Evolutionary conservation across 1,284 basidiomycete species (phyloP), one percentile per base, ranked within the genome.

Genomic region (Trichosporon coremiiforme): DNA sequence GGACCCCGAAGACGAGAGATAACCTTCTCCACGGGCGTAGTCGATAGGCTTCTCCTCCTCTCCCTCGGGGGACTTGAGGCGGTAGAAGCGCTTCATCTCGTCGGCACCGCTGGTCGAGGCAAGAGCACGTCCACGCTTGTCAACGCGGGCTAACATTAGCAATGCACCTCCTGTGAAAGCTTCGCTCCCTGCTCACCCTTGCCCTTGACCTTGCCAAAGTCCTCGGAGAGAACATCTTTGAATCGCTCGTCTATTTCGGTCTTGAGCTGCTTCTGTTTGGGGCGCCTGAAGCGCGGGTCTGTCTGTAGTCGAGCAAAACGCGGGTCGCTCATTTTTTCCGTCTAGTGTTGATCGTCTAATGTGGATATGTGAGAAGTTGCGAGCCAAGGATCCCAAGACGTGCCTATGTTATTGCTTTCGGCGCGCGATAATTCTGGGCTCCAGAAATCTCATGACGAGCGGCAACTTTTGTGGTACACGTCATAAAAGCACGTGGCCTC

Each of bases 221-320:
- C 83, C 62, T 82, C 81, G 33, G 69, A 86, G 65, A 98, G 89
- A 20, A 97, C 86, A 71, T 87, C 86, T 81, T 91, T 93, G 88
- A 99, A 99, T n/a, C 96, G 90, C 15, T 96, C 91, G 82, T 99
- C 96, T 50, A 98, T 88, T 71, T 91, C 88, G 66, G 97, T 90
- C 83, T 95, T 97, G 75, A 89, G 86, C 67, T 89, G 86, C 64
- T 91, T 89, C 81, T 90, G 91, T 79, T 90, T 92, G 0, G 92
- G 91, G 25, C 88, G 88, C 45, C 95, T 87, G 85, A 99, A 99
- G 68, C 96, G 90, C 67, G 96, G 96, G 83, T 99, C 96, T 35
- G 92, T 90, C 81, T 90, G 91, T 66, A 98, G 86, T 69, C 92
- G 87, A 36, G 92, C 88, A 82, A 99, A 98, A 41, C 96, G 89